Evolutionary conservation across 2,329 filamentous ascomycete genomes (phyloP).

Genomic region (Davidsoniella australis): DNA sequence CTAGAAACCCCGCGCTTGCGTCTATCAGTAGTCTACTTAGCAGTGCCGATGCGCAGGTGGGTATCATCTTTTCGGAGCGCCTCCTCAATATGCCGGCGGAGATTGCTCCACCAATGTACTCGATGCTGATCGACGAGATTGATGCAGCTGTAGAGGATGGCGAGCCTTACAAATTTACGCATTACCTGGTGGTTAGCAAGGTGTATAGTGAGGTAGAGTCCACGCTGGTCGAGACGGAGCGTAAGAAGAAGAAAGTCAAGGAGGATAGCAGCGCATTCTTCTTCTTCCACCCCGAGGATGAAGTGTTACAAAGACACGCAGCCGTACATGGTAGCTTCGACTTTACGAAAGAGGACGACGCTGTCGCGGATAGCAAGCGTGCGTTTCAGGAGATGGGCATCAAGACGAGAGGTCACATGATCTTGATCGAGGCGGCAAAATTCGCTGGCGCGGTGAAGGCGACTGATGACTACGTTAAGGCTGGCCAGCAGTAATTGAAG

Average conservation of each 20-base stretch:
- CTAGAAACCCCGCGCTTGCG: slow-evolving; percentile 33
- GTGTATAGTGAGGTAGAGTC: slow-evolving; percentile 83
- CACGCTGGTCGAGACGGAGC: slow-evolving; percentile 41
- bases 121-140: slow-evolving; percentile 84
- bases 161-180: slow-evolving; percentile 82
- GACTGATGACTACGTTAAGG: slow-evolving; percentile 55
- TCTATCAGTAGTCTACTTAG: slow-evolving; percentile 21
- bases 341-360: slow-evolving; percentile 67
- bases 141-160: slow-evolving; percentile 74
- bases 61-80: slow-evolving; percentile 77
- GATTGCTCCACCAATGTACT: slow-evolving; percentile 84
- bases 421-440: slow-evolving; percentile 66
- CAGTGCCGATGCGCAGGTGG: slow-evolving; percentile 43
- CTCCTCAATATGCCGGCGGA: slow-evolving; percentile 95
- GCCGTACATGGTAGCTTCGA: slow-evolving; percentile 52
- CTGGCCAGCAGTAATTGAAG: slow-evolving; percentile 18
- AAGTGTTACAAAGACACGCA: slow-evolving; percentile 66
- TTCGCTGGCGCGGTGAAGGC: slow-evolving; percentile 62
- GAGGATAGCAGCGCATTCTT: slow-evolving; percentile 33
- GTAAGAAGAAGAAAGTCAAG: slow-evolving; percentile 39
- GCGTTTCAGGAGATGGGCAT: slow-evolving; percentile 91
- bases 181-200: slow-evolving; percentile 84
- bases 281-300: slow-evolving; percentile 94
- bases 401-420: slow-evolving; percentile 65
- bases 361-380: slow-evolving; percentile 74